phyloP scores from a whole-genome alignment of 2,329 filamentous ascomycete genomes.

The Paradendryphiella salina region DNA sequence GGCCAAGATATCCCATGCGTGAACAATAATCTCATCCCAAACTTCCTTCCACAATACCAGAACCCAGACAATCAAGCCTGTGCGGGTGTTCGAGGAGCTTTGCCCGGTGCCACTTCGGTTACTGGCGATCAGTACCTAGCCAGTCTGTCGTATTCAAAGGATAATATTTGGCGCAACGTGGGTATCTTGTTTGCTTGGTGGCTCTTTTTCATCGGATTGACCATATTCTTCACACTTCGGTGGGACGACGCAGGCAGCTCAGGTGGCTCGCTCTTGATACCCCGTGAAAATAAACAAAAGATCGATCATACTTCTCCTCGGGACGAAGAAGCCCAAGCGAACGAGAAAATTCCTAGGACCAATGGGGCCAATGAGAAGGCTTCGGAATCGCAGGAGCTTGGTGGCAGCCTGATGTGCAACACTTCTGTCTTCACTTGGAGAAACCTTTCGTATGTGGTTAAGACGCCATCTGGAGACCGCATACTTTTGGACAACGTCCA shows the following conservation, averaged over 20 bases:
- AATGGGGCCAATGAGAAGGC: slow-evolving; percentile 38
- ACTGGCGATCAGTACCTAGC: slow-evolving; percentile 63
- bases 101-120: slow-evolving; percentile 54
- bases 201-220: slow-evolving; percentile 55
- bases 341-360: slow-evolving; percentile 15
- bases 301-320: slow-evolving; percentile 18
- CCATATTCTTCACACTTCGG: slow-evolving; percentile 59
- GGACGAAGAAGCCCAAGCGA: slow-evolving; percentile 56
- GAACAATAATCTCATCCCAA: slow-evolving; percentile 56
- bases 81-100: slow-evolving; percentile 61
- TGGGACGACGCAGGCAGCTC: slow-evolving; percentile 61
- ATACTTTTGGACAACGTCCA: slow-evolving; percentile 56
- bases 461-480: slow-evolving; percentile 45
- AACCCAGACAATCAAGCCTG: slow-evolving; percentile 55
- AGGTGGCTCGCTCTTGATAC: slow-evolving; percentile 59
- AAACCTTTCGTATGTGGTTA: slow-evolving; percentile 62
- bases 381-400: neutral
- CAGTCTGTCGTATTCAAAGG: slow-evolving; percentile 51
- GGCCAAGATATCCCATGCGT: slow-evolving; percentile 53
- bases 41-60: slow-evolving; percentile 53
- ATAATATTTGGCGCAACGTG: slow-evolving; percentile 46
- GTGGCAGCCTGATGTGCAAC: slow-evolving; percentile 58
- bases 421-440: slow-evolving; percentile 70
- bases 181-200: slow-evolving; percentile 52
- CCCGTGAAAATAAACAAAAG: slow-evolving; percentile 49